phyloP scores from a whole-genome alignment of 2,329 filamentous ascomycete genomes.

The Pseudocercospora macadamiae region DNA sequence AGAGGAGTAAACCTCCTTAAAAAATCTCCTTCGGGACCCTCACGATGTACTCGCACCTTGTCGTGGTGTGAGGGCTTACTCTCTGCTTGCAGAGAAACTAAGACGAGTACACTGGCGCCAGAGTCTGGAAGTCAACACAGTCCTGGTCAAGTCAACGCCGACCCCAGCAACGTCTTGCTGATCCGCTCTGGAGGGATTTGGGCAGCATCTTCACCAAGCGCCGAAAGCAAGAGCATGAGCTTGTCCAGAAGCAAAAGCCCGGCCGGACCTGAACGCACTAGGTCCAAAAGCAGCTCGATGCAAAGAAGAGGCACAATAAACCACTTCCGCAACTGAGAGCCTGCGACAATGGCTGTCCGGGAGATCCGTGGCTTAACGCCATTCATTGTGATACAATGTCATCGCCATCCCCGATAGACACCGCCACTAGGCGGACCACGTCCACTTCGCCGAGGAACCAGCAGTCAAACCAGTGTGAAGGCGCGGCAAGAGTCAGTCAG shows the following conservation, averaged over 20 bases:
- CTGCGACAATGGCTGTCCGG: no score
- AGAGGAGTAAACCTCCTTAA: slow-evolving; percentile 23
- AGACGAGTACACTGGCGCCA: slow-evolving; percentile 3
- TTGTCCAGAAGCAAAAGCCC: slow-evolving; percentile 1
- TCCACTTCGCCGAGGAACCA: no score
- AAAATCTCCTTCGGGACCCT: slow-evolving; percentile 1
- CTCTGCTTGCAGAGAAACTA: slow-evolving; percentile 1
- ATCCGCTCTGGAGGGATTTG: no score
- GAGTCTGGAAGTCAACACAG: no score
- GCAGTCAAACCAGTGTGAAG: no score
- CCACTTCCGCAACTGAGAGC: background rate
- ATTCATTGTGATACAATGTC: no score
- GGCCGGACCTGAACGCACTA: slow-evolving; percentile 2
- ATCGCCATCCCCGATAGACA: no score
- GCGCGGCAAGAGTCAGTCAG: no score
- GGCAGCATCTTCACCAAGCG: no score
- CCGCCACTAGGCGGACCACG: no score
- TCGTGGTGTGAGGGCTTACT: slow-evolving; percentile 6
- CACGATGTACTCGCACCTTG: slow-evolving; percentile 8
- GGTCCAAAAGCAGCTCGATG: background rate
- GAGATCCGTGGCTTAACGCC: background rate
- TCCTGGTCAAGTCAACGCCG: no score
- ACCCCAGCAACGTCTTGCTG: no score
- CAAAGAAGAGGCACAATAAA: background rate
- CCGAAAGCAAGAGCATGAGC: background rate